These are phyloP conservation scores for Ottelia alismoides DNA, from an alignment of 106 monocot genomes.

Conservation along the genomic window DNA sequence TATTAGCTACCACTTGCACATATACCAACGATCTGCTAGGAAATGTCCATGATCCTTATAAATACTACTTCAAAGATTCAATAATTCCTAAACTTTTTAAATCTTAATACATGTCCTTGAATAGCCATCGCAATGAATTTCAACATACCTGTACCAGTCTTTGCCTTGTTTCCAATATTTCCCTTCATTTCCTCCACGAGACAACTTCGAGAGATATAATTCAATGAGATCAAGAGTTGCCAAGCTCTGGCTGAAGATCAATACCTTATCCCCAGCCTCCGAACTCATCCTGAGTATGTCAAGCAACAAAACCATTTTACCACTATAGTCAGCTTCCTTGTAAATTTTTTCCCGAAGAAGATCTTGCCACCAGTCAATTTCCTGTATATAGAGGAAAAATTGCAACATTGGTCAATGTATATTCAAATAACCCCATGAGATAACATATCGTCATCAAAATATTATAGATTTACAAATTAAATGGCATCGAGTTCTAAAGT, in stretches of 20 bases:
- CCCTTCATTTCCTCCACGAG: conserved; percentile 37
- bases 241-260: conserved; percentile 95
- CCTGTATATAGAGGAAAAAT: conserved; percentile 22
- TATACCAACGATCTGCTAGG: too few relatives aligned
- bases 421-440: conserved; percentile 30
- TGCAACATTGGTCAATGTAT: background rate
- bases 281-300: conserved; percentile 88
- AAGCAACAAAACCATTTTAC: conserved; percentile 91
- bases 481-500: background rate
- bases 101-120: too few relatives aligned
- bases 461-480: background rate
- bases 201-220: conserved; percentile 64
- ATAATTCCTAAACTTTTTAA: too few relatives aligned
- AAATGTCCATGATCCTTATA: too few relatives aligned
- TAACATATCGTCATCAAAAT: conserved; percentile 11
- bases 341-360: conserved; percentile 69
- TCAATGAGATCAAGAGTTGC: conserved; percentile 88
- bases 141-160: conserved; percentile 95
- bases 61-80: too few relatives aligned
- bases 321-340: conserved; percentile 68
- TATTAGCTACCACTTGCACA: too few relatives aligned
- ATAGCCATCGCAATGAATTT: too few relatives aligned
- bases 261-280: conserved; percentile 74
- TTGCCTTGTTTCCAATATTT: conserved; percentile 95
- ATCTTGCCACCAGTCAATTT: conserved; percentile 77